Conservation (phyloP, 257 asterid genomes). For the Verbascum thapsus region DNA sequence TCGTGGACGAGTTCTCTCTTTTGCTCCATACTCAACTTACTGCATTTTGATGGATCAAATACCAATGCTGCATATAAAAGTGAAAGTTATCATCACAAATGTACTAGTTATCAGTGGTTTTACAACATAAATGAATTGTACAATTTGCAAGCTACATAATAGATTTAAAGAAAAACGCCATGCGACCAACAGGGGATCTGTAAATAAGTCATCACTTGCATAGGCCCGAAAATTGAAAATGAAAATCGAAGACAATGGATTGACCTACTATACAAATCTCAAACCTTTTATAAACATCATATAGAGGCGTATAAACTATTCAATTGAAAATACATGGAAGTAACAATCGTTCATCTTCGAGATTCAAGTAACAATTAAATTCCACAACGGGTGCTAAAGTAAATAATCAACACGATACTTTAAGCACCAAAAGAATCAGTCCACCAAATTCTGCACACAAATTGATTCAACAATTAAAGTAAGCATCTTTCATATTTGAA, state of each 20-base stretch:
- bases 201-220: not conserved
- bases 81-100: conserved; percentile 3
- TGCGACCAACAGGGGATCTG: not conserved
- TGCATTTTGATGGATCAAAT: conserved; percentile 71
- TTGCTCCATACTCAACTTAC: conserved; percentile 77
- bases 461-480: conserved; percentile 31
- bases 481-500: conserved; percentile 34
- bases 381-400: conserved; percentile 25
- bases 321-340: not conserved
- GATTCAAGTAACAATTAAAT: conserved; percentile 25
- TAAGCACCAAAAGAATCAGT: conserved; percentile 23
- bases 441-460: conserved; percentile 22
- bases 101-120: no score
- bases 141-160: no score
- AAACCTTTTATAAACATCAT: no score
- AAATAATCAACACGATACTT: no score
- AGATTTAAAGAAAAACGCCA: no score
- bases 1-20: conserved; percentile 77
- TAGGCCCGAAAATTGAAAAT: conserved; percentile 13
- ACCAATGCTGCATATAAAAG: conserved; percentile 51
- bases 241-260: not conserved
- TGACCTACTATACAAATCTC: not conserved
- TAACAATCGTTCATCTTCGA: no score
- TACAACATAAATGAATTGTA: no score
- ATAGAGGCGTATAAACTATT: conserved; percentile 15